A percentile compares a stretch with the other conserved stretches of the same genome.
These are phyloP conservation scores for Cytidiella melzeri DNA, from an alignment of 768 basidiomycete genomes.

Conservation along the genomic window DNA sequence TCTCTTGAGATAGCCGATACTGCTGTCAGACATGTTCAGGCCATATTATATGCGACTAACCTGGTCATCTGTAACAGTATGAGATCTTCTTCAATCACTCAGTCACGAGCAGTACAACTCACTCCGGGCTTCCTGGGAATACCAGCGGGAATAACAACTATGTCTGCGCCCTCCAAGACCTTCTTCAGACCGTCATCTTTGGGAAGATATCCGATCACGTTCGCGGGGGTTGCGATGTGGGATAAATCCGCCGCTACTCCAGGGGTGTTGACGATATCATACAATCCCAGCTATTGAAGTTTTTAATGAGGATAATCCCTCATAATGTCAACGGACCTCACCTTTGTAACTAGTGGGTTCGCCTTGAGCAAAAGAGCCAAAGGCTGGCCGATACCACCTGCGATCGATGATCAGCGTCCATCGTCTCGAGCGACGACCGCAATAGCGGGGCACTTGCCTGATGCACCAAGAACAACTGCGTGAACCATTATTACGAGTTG, in stretches of 20 bases:
- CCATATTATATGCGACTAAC: constrained; percentile 31
- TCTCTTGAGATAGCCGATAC: constrained; percentile 45
- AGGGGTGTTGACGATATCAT: constrained; percentile 96
- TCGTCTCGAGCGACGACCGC: not conserved
- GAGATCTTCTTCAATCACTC: constrained; percentile 2
- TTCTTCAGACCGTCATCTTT: constrained; percentile 79
- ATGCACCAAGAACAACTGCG: constrained; percentile 94
- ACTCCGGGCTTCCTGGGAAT: constrained; percentile 94
- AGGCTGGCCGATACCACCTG: constrained; percentile 96
- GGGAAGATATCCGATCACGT: constrained; percentile 76
- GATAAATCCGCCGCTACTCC: constrained; percentile 94
- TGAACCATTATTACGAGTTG: constrained; percentile 45
- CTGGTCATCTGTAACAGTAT: constrained; percentile 40
- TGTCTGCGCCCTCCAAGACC: constrained; percentile 75
- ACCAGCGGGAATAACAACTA: constrained; percentile 95
- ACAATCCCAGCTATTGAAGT: constrained; percentile 82
- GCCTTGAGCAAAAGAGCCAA: constrained; percentile 87
- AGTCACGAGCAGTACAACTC: constrained; percentile 26
- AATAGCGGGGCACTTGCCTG: constrained; percentile 45
- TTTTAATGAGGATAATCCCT: not conserved
- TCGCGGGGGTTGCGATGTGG: constrained; percentile 87
- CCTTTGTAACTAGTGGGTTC: constrained; percentile 77
- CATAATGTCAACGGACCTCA: too few species aligned
- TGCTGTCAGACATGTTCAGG: too few species aligned
- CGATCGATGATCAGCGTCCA: constrained; percentile 4